Evolutionary conservation across 306 rosid species (phyloP).

Genomic region (Arachis hypogaea): DNA sequence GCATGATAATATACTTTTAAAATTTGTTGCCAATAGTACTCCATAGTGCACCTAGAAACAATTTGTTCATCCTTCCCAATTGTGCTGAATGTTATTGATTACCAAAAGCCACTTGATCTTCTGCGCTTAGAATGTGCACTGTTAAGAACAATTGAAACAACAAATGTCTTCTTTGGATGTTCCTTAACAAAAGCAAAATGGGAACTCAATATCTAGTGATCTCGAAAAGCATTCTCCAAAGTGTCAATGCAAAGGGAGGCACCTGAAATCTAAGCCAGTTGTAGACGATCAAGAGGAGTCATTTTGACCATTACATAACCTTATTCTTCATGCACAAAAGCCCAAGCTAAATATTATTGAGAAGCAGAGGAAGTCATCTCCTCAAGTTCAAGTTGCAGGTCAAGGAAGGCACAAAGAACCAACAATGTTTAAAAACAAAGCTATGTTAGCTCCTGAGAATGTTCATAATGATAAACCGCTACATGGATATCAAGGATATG

Average conservation of each 20-base stretch:
- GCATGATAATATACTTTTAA: no score
- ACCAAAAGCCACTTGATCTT: constrained; percentile 13
- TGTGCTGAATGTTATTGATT: constrained; percentile 5
- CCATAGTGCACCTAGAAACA: constrained; percentile 6
- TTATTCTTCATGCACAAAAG: neutral
- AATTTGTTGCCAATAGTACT: constrained; percentile 1
- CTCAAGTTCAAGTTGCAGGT: neutral
- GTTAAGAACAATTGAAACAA: constrained; percentile 7
- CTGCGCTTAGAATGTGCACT: constrained; percentile 15
- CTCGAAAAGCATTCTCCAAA: neutral
- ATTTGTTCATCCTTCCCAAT: constrained; percentile 10
- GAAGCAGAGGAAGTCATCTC: neutral
- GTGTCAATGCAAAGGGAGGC: constrained; percentile 3
- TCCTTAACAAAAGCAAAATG: constrained; percentile 21
- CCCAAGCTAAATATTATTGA: neutral
- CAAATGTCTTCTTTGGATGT: constrained; percentile 22
- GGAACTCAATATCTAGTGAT: neutral
- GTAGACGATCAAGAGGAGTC: constrained; percentile 6
- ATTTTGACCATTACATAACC: constrained; percentile 10
- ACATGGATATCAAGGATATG: constrained; percentile 28
- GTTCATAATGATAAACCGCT: constrained; percentile 18
- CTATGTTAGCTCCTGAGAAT: constrained; percentile 22
- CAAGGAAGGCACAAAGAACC: neutral
- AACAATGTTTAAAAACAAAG: neutral
- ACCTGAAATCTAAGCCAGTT: constrained; percentile 2